Evolutionary conservation across 306 rosid species (phyloP), one percentile per base, ranked within the genome.

Genomic region (Vigna reflexopilosa): DNA sequence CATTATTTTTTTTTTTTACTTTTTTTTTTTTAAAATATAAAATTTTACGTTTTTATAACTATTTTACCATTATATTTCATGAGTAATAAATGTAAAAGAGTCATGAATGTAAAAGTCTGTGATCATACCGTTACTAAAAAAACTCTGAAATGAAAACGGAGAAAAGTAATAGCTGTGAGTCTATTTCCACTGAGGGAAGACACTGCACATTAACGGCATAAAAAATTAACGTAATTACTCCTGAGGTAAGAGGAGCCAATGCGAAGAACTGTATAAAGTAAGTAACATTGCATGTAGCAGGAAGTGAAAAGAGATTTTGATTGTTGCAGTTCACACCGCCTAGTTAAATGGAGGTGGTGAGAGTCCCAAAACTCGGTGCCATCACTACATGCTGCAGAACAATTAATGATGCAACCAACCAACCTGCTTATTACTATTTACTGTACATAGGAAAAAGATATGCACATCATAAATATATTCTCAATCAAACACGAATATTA

Each of bases 391-490:
- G 49, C 48, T 45, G 48, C 49, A 61, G 5, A 45, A n/a, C 16
- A 63, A 76, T 76, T 19, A 76, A 76, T 76, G 28, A 49, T 36
- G 47, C 63, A 76, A 4, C 59, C 24, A 75, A 63, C n/a, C 24
- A 75, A 63, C n/a, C 71, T 19, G 17, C 40, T 49, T 20, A 45
- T 15, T 45, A 49, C 30, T 47, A 74, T 44, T 75, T 63, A 75
- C 70, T 76, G 3, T 22, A 7, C 16, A 44, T 76, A 49, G n/a
- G 52, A 63, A 49, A 63, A 63, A 38, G 42, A 45, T 47, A 49
- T 20, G 28, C n/a, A 48, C 36, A 19, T 63, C 15, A 19, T 34
- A 49, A 76, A 76, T 76, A 63, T 32, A 19, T 19, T 22, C 38
- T 42, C 57, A 5, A 16, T 51, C 7, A n/a, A 51, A 6, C 4